A percentile compares a stretch with the other conserved stretches of the same genome.
phyloP scores from a whole-genome alignment of 768 basidiomycete species.

The Pleurotus citrinopileatus region DNA sequence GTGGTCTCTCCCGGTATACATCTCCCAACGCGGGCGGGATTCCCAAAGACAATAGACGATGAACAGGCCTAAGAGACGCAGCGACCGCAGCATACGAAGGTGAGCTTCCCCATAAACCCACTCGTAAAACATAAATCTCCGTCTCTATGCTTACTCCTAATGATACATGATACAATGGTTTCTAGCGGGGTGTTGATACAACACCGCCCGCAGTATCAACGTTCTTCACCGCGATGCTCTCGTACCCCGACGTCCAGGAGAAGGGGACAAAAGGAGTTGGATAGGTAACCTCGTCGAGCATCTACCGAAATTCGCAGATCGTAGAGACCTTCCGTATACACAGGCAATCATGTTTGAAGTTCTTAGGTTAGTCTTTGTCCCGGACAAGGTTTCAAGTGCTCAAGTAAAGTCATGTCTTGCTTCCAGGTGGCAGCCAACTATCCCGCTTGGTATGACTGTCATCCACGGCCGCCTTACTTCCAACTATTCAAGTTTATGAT shows the following conservation, averaged over 20 bases:
- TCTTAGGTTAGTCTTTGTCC: not conserved
- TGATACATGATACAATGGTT: not conserved
- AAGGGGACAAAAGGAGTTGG: not conserved
- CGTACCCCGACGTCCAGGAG: not conserved
- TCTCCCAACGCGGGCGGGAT: too few species aligned
- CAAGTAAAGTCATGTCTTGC: not conserved
- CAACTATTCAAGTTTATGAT: too few species aligned
- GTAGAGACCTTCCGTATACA: constrained; percentile 10
- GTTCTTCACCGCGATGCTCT: not conserved
- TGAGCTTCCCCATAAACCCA: too few species aligned
- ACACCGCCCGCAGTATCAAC: not conserved
- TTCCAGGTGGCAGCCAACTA: not conserved
- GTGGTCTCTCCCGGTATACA: too few species aligned
- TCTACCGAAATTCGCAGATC: constrained; percentile 16
- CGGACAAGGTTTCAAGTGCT: not conserved
- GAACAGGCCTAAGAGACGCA: too few species aligned
- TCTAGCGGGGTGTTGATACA: not conserved
- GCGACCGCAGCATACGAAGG: too few species aligned
- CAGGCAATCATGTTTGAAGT: not conserved
- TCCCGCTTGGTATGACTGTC: not conserved
- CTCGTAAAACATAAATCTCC: too few species aligned
- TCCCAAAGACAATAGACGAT: too few species aligned
- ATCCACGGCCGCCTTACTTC: too few species aligned
- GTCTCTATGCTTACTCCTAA: too few species aligned
- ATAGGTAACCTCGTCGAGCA: constrained; percentile 15